Percentiles rank a stretch among this genome's conserved stretches.
Conservation (phyloP, 2,329 filamentous ascomycete species). For the Talaromyces sp. region DNA sequence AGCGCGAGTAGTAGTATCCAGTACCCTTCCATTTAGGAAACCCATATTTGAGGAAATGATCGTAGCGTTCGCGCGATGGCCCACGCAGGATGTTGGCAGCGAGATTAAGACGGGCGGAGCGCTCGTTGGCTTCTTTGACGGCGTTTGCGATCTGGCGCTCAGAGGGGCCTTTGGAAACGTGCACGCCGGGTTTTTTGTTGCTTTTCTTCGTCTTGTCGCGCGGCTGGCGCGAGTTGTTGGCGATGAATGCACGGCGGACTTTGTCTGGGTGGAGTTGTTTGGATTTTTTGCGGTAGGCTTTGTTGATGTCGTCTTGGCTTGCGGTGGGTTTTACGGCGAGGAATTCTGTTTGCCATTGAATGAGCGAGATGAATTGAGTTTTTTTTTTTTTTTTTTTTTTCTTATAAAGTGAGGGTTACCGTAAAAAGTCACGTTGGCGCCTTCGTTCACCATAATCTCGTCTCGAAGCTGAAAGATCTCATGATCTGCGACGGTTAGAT, state of each 20-base stretch:
- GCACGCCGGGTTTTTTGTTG: slow-evolving; percentile 55
- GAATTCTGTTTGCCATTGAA: too few relatives aligned
- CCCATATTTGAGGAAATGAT: slow-evolving; percentile 87
- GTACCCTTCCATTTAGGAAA: slow-evolving; percentile 97
- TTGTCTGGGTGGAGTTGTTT: slow-evolving; percentile 89
- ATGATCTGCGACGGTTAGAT: slow-evolving; percentile 58
- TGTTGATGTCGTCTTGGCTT: slow-evolving; percentile 81
- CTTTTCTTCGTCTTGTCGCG: slow-evolving; percentile 47
- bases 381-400: too few relatives aligned
- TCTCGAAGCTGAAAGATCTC: slow-evolving; percentile 96
- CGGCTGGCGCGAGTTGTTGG: slow-evolving; percentile 57
- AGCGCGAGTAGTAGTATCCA: slow-evolving; percentile 95
- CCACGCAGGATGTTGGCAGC: slow-evolving; percentile 83
- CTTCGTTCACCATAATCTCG: slow-evolving; percentile 72
- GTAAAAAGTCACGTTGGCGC: slow-evolving; percentile 82
- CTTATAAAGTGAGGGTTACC: too few relatives aligned
- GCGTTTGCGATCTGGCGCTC: slow-evolving; percentile 71
- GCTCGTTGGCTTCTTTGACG: slow-evolving; percentile 73
- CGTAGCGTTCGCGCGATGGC: slow-evolving; percentile 76
- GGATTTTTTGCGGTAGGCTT: slow-evolving; percentile 87
- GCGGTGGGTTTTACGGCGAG: slow-evolving; percentile 70
- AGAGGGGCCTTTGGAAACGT: slow-evolving; percentile 65
- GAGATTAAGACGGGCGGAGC: slow-evolving; percentile 77
- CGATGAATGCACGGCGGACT: slow-evolving; percentile 75
- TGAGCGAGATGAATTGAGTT: too few relatives aligned